These are phyloP conservation scores for Aspergillus sclerotioniger DNA, from an alignment of 495 filamentous ascomycete species.

Conservation along the genomic window DNA sequence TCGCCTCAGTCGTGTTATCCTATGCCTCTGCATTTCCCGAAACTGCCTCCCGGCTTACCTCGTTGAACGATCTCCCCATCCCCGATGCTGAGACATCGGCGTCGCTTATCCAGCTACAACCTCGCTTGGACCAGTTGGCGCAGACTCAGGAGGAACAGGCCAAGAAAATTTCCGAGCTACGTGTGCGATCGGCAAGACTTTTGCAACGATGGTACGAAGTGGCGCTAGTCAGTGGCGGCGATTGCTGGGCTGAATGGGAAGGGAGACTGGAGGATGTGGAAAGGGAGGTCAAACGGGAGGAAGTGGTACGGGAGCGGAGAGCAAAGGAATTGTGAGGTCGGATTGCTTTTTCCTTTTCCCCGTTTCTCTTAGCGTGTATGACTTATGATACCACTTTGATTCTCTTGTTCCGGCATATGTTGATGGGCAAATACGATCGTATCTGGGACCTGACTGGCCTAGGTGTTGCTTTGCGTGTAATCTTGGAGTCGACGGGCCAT, in stretches of 20 bases:
- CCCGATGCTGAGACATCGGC: conserved; percentile 68
- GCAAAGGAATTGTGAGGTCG: conserved; percentile 35
- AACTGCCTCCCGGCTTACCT: conserved; percentile 75
- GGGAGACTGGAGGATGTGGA: conserved; percentile 66
- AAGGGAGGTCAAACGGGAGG: conserved; percentile 57
- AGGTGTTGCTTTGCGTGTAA: neutral
- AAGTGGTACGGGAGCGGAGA: conserved; percentile 44
- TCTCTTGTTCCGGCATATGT: neutral
- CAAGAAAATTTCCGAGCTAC: conserved; percentile 66
- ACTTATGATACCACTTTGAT: conserved; percentile 12
- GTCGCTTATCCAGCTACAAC: conserved; percentile 64
- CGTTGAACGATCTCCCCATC: conserved; percentile 72
- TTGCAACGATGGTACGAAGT: conserved; percentile 80
- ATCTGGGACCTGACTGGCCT: too few species aligned
- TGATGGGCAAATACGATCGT: too few species aligned
- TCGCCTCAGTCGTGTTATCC: conserved; percentile 68
- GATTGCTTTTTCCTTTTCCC: neutral
- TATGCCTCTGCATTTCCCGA: conserved; percentile 71
- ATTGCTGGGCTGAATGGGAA: conserved; percentile 74
- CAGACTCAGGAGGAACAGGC: conserved; percentile 67
- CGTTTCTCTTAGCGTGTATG: conserved; percentile 2
- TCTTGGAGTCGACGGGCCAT: too few species aligned
- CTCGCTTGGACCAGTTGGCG: conserved; percentile 67
- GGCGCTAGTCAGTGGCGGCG: conserved; percentile 63
- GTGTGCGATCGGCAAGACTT: conserved; percentile 68